Evolutionary conservation across 257 asterid genomes (phyloP).

Genomic region (Nicotiana undulata): DNA sequence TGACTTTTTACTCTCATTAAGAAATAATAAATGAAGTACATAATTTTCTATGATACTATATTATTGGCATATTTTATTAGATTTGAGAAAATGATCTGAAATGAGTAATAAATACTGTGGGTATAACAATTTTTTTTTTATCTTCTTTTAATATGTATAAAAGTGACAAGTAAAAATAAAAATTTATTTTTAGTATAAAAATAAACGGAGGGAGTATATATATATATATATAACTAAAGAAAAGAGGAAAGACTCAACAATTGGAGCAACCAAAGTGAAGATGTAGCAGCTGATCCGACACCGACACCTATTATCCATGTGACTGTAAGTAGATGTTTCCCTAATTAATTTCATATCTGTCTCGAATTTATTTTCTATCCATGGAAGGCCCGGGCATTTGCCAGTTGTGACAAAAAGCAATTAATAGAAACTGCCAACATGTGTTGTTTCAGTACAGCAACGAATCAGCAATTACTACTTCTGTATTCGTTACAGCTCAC

Average conservation of each 20-base stretch:
- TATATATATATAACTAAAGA: too few relatives aligned
- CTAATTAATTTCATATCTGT: background rate
- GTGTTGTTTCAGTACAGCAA: background rate
- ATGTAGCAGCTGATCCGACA: background rate
- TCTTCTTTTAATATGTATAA: too few relatives aligned
- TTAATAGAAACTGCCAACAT: background rate
- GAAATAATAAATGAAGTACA: too few relatives aligned
- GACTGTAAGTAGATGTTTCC: background rate
- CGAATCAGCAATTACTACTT: background rate
- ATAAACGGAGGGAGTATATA: too few relatives aligned
- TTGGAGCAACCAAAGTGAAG: background rate
- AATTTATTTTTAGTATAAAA: too few relatives aligned
- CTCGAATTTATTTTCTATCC: background rate
- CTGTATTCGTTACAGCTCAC: background rate
- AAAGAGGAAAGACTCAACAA: background rate
- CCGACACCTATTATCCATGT: background rate
- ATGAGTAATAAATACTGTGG: too few relatives aligned
- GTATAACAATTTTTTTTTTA: too few relatives aligned
- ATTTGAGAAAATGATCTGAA: too few relatives aligned
- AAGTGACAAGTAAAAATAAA: too few relatives aligned
- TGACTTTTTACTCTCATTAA: too few relatives aligned
- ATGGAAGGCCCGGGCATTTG: background rate
- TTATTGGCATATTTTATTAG: too few relatives aligned
- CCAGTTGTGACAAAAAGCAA: background rate
- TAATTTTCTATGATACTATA: too few relatives aligned